phyloP scores from a whole-genome alignment of 768 basidiomycete species.

The Rhodotorula toruloides region DNA sequence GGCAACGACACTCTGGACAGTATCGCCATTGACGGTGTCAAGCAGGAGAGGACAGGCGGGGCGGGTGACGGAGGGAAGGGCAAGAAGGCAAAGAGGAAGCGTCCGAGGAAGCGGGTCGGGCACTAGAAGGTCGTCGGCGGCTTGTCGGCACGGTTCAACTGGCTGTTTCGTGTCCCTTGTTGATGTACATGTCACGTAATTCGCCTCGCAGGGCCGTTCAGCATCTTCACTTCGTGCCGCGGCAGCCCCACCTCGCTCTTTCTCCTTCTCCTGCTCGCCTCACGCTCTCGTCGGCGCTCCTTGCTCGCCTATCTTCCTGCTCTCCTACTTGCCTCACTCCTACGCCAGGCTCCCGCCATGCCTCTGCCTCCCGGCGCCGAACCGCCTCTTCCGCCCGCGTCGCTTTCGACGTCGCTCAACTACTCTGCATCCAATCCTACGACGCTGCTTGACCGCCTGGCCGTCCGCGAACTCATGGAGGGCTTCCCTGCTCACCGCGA shows the following conservation, averaged over 20 bases:
- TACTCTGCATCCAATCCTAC: too few species aligned
- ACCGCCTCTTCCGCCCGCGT: conserved; percentile 14
- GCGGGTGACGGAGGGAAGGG: neutral
- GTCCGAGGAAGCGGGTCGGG: conserved; percentile 4
- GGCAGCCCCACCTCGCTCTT: too few species aligned
- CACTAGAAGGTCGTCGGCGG: neutral
- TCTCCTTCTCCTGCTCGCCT: too few species aligned
- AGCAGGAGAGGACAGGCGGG: too few species aligned
- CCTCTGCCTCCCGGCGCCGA: conserved; percentile 7
- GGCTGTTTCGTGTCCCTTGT: neutral
- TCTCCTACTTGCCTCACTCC: neutral
- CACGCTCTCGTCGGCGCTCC: too few species aligned
- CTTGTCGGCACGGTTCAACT: neutral
- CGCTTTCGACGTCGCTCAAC: conserved; percentile 8
- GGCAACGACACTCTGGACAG: too few species aligned
- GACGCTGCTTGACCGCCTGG: conserved; percentile 4
- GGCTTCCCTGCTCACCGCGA: conserved; percentile 31
- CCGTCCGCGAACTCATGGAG: conserved; percentile 14
- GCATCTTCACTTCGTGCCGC: too few species aligned
- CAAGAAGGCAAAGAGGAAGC: conserved; percentile 3
- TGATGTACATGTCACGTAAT: neutral
- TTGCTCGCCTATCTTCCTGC: too few species aligned
- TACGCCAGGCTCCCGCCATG: neutral
- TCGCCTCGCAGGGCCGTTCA: too few species aligned
- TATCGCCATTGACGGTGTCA: too few species aligned